Base-by-base conservation (phyloP, 768 basidiomycete genomes). In the Terana coerulea region DNA sequence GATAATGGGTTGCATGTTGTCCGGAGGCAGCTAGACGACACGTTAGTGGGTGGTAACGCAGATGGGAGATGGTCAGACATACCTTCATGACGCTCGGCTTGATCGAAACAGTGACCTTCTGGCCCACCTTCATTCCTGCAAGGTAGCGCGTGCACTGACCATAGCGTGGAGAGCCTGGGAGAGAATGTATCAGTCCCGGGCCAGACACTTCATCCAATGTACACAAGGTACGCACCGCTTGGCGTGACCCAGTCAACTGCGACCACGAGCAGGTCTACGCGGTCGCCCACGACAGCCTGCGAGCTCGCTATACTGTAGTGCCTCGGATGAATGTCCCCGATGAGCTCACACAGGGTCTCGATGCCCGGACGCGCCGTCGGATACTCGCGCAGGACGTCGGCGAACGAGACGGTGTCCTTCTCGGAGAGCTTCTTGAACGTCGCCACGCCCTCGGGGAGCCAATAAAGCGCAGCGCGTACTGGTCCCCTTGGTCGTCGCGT, bases 61-160 rank as follows among this genome's bases (percentile, higher is more conserved):
- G n/a, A n/a, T n/a, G n/a, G n/a, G n/a, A n/a, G n/a, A n/a, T n/a
- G n/a, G 25, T 41, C 15, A 12, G 21, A 67, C 76, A 21, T 51
- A 91, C 90, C 79, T 98, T 98, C 97, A 99, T 98, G 25, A 99
- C 97, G 64, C 94, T 97, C 22, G 97, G 97, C 69, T 97, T 97
- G 71, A 98, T 88, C 5, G 95, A 98, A 8, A 97, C 95, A 0
- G 94, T 98, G 19, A 98, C 94, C 69, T 95, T 87, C 66, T 91
- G 88, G 17, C 95, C 97, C 31, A 86, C 67, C 62, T 81, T 80
- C 37, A 99, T 78, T 34, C 78, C 83, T 3, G 88, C 86, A 33
- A 98, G 86, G 69, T 98, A 99, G 54, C 94, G 81, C 4, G 97
- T 98, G 65, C 95, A 98, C 71, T 99, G 97, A 22, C 97, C 97